Evolutionary conservation across 2,329 filamentous ascomycete genomes (phyloP).

Genomic region (Fusarium decemcellulare): DNA sequence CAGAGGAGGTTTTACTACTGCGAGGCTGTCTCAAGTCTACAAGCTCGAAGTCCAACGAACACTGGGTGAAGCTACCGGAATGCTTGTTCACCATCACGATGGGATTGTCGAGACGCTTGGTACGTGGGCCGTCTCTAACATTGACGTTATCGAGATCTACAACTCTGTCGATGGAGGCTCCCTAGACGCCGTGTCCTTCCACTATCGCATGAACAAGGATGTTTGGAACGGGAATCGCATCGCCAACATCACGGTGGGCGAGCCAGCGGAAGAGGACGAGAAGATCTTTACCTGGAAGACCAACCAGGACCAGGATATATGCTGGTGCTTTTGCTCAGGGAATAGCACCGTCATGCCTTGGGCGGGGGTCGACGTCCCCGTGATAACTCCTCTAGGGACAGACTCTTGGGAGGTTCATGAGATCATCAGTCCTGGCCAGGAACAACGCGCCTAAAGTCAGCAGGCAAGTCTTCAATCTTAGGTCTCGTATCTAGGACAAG

Average conservation of each 20-base stretch:
- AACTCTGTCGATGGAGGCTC: not conserved
- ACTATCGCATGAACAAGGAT: not conserved
- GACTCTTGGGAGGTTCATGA: not conserved
- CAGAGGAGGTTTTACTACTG: not conserved
- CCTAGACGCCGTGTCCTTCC: not conserved
- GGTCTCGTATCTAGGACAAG: not conserved
- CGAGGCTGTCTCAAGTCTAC: not conserved
- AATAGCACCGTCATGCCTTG: not conserved
- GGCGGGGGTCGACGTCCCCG: not conserved
- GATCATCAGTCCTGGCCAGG: not conserved
- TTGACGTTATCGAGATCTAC: not conserved
- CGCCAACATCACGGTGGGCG: not conserved
- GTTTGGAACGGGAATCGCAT: not conserved
- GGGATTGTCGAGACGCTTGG: conserved; percentile 8
- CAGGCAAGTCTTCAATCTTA: not conserved
- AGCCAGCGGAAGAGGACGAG: not conserved
- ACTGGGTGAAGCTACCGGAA: not conserved
- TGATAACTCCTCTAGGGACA: not conserved
- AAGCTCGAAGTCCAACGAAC: conserved; percentile 8
- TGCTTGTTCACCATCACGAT: conserved; percentile 10
- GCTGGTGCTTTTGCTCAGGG: not conserved
- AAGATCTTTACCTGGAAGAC: not conserved
- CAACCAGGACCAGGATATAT: not conserved
- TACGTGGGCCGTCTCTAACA: conserved; percentile 2
- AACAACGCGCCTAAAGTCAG: not conserved